These are phyloP conservation scores for Plectosphaerella cucumerina DNA, from an alignment of 2,329 filamentous ascomycete genomes.

Conservation along the genomic window DNA sequence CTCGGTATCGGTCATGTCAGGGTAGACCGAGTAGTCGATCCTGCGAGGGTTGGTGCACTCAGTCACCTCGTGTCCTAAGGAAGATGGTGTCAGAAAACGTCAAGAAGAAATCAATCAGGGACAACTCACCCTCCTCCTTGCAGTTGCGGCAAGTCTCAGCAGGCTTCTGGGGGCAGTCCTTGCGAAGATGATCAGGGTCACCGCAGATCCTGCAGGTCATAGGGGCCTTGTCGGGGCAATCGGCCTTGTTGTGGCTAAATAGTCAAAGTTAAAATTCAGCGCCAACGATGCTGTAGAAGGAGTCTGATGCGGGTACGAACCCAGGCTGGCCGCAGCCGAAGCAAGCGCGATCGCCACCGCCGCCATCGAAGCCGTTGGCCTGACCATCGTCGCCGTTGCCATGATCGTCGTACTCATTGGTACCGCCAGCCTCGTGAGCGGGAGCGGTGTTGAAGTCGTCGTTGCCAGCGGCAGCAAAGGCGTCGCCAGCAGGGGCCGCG, in stretches of 20 bases:
- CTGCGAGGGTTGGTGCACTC: slow-evolving; percentile 58
- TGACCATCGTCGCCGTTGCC: slow-evolving; percentile 12
- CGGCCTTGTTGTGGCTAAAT: slow-evolving; percentile 43
- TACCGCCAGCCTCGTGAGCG: slow-evolving; percentile 1
- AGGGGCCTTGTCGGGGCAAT: slow-evolving; percentile 59
- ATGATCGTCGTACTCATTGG: slow-evolving; percentile 3
- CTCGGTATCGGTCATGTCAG: slow-evolving; percentile 44
- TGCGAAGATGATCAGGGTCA: slow-evolving; percentile 49
- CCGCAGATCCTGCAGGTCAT: slow-evolving; percentile 58
- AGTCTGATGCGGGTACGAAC: too few relatives aligned
- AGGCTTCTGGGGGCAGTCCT: slow-evolving; percentile 60
- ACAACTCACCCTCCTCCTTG: slow-evolving; percentile 47
- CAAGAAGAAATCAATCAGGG: not conserved
- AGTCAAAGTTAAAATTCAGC: too few relatives aligned
- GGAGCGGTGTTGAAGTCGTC: not conserved
- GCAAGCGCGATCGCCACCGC: slow-evolving; percentile 26
- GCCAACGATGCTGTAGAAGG: too few relatives aligned
- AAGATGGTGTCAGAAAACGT: not conserved
- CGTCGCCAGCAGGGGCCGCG: not conserved
- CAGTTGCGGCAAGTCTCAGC: slow-evolving; percentile 59
- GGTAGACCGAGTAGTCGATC: slow-evolving; percentile 48
- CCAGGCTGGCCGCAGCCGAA: slow-evolving; percentile 45
- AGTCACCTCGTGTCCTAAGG: slow-evolving; percentile 47
- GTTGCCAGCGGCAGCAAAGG: not conserved
- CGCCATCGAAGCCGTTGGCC: slow-evolving; percentile 23